Conservation (phyloP, 768 basidiomycete species). For the Cyathus striatus region DNA sequence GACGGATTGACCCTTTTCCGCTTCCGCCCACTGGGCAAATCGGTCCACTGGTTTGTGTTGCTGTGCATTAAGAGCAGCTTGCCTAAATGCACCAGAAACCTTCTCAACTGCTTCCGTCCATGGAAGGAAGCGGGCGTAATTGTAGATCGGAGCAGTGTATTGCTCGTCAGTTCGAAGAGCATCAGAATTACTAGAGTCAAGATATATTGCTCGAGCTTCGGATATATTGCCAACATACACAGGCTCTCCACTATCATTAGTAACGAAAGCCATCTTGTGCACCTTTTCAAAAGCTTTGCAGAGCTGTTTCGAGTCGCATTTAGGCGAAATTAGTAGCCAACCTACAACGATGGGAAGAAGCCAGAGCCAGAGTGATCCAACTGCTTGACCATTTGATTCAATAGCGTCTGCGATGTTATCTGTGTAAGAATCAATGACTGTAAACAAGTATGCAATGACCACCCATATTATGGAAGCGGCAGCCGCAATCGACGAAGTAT, state of each 20-base stretch:
- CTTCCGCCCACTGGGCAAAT: constrained; percentile 8
- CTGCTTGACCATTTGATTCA: constrained; percentile 30
- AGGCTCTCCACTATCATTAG: constrained; percentile 4
- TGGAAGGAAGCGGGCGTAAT: constrained; percentile 22
- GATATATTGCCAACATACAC: constrained; percentile 7
- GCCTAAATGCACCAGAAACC: constrained; percentile 14
- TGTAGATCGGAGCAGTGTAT: constrained; percentile 21
- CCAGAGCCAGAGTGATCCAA: constrained; percentile 41
- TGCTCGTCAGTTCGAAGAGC: constrained; percentile 14
- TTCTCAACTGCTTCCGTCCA: constrained; percentile 21
- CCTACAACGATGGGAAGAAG: constrained; percentile 35
- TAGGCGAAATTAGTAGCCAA: constrained; percentile 38
- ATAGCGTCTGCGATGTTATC: constrained; percentile 12
- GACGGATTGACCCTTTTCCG: constrained; percentile 1
- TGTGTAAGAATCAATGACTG: constrained; percentile 22
- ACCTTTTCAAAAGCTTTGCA: constrained; percentile 20
- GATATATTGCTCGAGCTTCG: constrained; percentile 11
- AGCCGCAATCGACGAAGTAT: constrained; percentile 35
- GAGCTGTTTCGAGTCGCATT: constrained; percentile 29
- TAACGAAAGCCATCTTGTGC: constrained; percentile 23
- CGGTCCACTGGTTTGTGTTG: constrained; percentile 14
- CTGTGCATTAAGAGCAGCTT: constrained; percentile 12
- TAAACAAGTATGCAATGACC: constrained; percentile 31
- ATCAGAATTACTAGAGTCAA: constrained; percentile 6
- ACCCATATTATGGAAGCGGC: constrained; percentile 34